Evolutionary conservation across 2,329 filamentous ascomycete species (phyloP).

Genomic region (Westerdykella aurantiaca): DNA sequence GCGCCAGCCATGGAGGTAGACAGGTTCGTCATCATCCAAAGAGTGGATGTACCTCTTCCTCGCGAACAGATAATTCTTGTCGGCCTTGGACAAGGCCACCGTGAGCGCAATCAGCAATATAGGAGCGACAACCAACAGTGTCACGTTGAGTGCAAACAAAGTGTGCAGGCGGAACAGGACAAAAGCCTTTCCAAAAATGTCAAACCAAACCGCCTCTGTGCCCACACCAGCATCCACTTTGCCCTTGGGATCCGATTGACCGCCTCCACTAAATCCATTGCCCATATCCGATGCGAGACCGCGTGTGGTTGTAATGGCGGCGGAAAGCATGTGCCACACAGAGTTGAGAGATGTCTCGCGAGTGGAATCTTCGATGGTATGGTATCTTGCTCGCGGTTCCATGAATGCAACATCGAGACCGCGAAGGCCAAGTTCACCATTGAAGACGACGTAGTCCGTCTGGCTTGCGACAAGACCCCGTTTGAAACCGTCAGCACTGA

Average conservation of each 20-base stretch:
- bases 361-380: slow-evolving; percentile 82
- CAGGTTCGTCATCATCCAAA: slow-evolving; percentile 52
- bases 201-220: slow-evolving; percentile 82
- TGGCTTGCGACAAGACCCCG: slow-evolving; percentile 71
- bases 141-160: slow-evolving; percentile 82
- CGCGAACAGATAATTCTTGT: slow-evolving; percentile 87
- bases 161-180: slow-evolving; percentile 74
- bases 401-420: slow-evolving; percentile 92
- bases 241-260: slow-evolving; percentile 51
- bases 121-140: slow-evolving; percentile 73
- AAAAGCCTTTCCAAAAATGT: slow-evolving; percentile 75
- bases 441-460: slow-evolving; percentile 85
- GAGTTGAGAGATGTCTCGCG: slow-evolving; percentile 66
- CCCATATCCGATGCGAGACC: slow-evolving; percentile 64
- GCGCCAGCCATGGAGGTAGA: slow-evolving; percentile 67
- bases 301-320: slow-evolving; percentile 67
- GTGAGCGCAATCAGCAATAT: slow-evolving; percentile 65
- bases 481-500: slow-evolving; percentile 80
- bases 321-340: slow-evolving; percentile 94
- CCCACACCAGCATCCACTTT: slow-evolving; percentile 62
- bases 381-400: slow-evolving; percentile 77
- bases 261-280: slow-evolving; percentile 60
- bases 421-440: slow-evolving; percentile 69
- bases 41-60: slow-evolving; percentile 57
- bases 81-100: slow-evolving; percentile 60